Evolutionary conservation across 2,329 filamentous ascomycete species (phyloP).

Genomic region (Biscogniauxia marginata): DNA sequence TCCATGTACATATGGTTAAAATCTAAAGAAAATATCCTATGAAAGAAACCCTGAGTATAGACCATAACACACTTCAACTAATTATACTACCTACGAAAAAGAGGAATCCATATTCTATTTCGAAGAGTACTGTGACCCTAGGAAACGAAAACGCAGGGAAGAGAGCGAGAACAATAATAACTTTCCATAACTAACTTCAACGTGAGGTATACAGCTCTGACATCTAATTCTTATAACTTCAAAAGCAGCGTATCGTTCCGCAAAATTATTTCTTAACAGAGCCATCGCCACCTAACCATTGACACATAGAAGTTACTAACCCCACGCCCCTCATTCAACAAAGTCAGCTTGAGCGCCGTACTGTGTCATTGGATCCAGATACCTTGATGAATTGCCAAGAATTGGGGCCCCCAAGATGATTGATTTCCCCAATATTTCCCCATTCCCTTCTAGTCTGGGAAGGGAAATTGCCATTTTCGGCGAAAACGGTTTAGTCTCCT

Average conservation of each 20-base stretch:
- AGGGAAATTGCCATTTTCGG: neutral
- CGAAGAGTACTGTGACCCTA: too few relatives aligned
- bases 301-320: neutral
- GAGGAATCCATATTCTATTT: too few relatives aligned
- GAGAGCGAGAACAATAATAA: neutral
- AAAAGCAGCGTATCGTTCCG: neutral
- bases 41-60: too few relatives aligned
- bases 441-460: neutral
- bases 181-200: neutral
- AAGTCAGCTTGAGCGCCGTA: too few relatives aligned
- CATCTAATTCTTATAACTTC: neutral
- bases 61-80: too few relatives aligned
- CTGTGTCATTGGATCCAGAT: too few relatives aligned
- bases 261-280: neutral
- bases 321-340: neutral
- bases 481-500: neutral
- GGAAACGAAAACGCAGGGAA: neutral
- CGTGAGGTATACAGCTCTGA: too few relatives aligned
- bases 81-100: too few relatives aligned
- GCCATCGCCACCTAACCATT: neutral
- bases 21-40: too few relatives aligned
- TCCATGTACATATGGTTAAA: too few relatives aligned
- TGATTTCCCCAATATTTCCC: neutral
- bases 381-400: too few relatives aligned
- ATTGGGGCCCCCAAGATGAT: neutral